Percentiles rank a stretch among this genome's conserved stretches.
Conservation (phyloP, 75 land plant genomes). For the Cunninghamia lanceolata region DNA sequence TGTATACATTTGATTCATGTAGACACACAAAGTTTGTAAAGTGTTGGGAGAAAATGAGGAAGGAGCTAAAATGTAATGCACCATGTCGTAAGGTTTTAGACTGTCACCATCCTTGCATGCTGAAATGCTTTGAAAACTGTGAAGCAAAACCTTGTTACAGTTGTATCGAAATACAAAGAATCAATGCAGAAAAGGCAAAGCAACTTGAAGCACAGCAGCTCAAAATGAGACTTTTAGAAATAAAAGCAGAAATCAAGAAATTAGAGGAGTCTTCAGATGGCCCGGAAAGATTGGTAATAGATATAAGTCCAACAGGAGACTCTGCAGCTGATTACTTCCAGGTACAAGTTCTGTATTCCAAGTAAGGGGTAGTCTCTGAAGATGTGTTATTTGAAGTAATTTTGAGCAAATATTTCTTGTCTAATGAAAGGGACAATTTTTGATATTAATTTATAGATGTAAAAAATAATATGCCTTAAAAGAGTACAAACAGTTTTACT, state of each 20-base stretch:
- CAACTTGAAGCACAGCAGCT: not conserved
- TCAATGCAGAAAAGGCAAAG: not conserved
- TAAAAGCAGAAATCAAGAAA: conserved; percentile 1
- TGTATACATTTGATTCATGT: not conserved
- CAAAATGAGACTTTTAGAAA: not conserved
- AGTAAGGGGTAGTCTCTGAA: not conserved
- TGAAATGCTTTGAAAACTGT: not conserved
- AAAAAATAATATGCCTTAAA: not conserved
- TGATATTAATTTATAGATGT: not conserved
- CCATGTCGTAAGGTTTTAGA: not conserved
- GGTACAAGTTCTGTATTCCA: not conserved
- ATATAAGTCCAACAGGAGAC: conserved; percentile 4
- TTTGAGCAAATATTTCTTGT: not conserved
- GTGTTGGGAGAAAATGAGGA: not conserved
- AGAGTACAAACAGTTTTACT: not conserved
- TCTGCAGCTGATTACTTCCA: conserved; percentile 6
- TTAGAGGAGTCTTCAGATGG: not conserved
- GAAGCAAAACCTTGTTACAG: not conserved
- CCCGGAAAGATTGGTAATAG: not conserved
- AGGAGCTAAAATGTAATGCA: not conserved
- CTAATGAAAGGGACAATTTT: not conserved
- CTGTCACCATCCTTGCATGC: not conserved
- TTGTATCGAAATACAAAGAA: not conserved
- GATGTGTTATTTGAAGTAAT: not conserved
- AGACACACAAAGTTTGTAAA: not conserved